Evolutionary conservation across 805 yeast genomes (phyloP), one percentile per base, ranked within the genome.

Genomic region (Saccharomyces jurei): DNA sequence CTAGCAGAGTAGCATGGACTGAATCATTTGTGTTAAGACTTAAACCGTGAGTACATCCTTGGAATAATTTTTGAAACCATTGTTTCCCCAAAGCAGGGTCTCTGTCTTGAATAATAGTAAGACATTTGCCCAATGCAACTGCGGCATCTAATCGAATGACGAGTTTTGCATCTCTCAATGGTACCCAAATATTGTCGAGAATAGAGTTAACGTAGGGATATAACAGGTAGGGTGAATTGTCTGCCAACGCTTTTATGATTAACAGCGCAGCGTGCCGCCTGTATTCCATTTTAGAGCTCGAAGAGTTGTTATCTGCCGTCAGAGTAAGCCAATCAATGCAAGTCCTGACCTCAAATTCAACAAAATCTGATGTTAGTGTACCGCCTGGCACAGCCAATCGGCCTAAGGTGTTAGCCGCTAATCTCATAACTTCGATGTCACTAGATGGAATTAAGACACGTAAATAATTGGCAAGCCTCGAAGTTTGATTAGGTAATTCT

Each of bases 201-300:
- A 91, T 84, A 46, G 86, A 86, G 56, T 85, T 83, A 31, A 89
- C 86, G 68, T 87, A 88, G 36, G 84, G 81, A 65, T 87, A 87
- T 51, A 92, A 74, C 54, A 90, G 74, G 8, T 95, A 87, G 1
- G 98, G 96, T 1, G 96, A 86, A 64, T 88, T 87, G 53, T 81
- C 81, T 0, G 97, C 96, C 57, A 94, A 77, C 0, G 97, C 86
- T 6, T 86, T 81, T 46, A 94, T 81, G 46, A 89, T 83, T 52
- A 92, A 75, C 41, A 90, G 83, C 0, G 97, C 96, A 0, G 97
- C 97, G 66, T 92, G 97, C 58, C 94, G 82, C 63, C 95, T 81
- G 48, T 81, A 80, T 62, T 89, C 96, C 63, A 86, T 89, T 59
- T 89, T 84, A 58, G 90, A 96, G 52, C 64, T 70, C 1, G 71